phyloP scores from a whole-genome alignment of 2,329 filamentous ascomycete genomes.

The Trematosphaeria pertusa region DNA sequence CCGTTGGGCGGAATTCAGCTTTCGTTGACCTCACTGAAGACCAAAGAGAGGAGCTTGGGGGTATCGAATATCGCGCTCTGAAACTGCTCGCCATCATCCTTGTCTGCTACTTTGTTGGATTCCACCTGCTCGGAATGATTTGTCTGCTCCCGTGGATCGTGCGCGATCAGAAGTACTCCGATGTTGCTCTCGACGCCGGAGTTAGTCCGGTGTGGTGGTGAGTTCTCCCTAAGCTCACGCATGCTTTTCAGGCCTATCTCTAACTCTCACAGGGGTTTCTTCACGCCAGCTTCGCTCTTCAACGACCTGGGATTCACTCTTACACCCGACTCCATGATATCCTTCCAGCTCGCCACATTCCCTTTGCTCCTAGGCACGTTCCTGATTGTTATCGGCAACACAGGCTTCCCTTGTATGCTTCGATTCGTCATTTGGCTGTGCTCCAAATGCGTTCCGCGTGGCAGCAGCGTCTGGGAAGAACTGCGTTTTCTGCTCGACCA shows the following conservation, averaged over 20 bases:
- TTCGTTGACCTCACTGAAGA: conserved; percentile 89
- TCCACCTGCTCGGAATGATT: conserved; percentile 77
- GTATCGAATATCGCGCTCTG: conserved; percentile 92
- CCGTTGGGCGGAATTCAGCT: conserved; percentile 88
- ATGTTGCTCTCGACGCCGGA: conserved; percentile 66
- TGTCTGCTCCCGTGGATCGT: conserved; percentile 83
- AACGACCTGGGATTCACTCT: conserved; percentile 95
- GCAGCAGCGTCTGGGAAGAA: conserved; percentile 84
- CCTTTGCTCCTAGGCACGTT: conserved; percentile 80
- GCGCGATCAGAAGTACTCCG: conserved; percentile 64
- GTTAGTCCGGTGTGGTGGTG: conserved; percentile 81
- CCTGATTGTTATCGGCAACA: conserved; percentile 93
- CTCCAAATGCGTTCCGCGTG: conserved; percentile 70
- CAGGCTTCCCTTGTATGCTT: conserved; percentile 92
- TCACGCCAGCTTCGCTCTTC: conserved; percentile 85
- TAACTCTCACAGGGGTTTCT: conserved; percentile 79
- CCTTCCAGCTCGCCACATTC: conserved; percentile 79
- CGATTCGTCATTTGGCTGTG: conserved; percentile 88
- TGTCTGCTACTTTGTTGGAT: conserved; percentile 79
- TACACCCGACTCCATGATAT: conserved; percentile 92
- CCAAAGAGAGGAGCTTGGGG: conserved; percentile 92
- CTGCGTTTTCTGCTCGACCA: conserved; percentile 91
- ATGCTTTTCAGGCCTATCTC: too few species aligned
- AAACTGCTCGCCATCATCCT: conserved; percentile 85
- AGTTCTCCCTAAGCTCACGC: too few species aligned